Conservation (phyloP, 73 alveolate species). For the Symbiodinium natans region DNA sequence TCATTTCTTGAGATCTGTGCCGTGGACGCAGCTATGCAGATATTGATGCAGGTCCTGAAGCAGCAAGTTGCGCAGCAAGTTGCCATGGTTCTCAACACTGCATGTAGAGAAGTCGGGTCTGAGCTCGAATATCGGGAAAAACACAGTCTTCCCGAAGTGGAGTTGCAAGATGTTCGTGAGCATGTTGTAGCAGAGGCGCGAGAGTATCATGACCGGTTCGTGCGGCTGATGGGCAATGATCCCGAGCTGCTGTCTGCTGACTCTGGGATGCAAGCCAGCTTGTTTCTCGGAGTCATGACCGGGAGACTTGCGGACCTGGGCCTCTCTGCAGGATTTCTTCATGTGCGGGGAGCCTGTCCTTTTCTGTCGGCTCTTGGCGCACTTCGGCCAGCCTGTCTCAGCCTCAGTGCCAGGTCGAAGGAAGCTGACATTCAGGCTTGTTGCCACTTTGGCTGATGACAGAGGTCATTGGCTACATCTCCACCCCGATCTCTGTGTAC, state of each 20-base stretch:
- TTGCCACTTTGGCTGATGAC: neutral
- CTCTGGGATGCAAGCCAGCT: neutral
- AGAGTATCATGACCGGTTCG: conserved; percentile 80
- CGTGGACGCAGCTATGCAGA: neutral
- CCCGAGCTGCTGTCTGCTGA: conserved; percentile 34
- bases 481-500: conserved; percentile 79
- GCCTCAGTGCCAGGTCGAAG: neutral
- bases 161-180: too few relatives aligned
- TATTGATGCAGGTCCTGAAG: neutral
- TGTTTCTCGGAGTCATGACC: neutral
- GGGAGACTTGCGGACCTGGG: neutral
- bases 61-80: neutral
- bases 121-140: neutral
- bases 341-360: conserved; percentile 94
- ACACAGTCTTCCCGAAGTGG: too few relatives aligned
- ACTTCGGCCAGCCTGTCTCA: conserved; percentile 53
- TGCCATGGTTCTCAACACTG: neutral
- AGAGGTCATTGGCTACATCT: conserved; percentile 73
- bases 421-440: too few relatives aligned
- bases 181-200: too few relatives aligned
- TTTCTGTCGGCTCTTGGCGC: conserved; percentile 72
- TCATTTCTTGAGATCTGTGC: conserved; percentile 51
- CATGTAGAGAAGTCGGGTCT: too few relatives aligned
- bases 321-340: conserved; percentile 24
- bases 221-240: conserved; percentile 75